Conservation (phyloP, 2,329 filamentous ascomycete genomes). For the Aureobasidium sp. region DNA sequence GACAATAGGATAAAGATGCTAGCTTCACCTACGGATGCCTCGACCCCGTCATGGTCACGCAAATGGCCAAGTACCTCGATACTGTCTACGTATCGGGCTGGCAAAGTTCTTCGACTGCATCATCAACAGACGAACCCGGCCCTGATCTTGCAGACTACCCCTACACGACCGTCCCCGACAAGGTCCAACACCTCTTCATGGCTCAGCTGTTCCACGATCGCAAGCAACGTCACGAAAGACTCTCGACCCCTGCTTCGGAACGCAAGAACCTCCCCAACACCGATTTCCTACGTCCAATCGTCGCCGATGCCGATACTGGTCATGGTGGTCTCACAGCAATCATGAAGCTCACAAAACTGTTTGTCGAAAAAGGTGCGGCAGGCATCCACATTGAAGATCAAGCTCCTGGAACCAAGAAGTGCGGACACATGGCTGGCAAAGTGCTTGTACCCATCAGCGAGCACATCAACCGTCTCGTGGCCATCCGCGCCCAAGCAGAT, state of each 20-base stretch:
- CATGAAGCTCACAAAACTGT: slow-evolving; percentile 98
- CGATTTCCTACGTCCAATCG: slow-evolving; percentile 91
- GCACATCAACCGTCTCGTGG: slow-evolving; percentile 95
- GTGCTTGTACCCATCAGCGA: slow-evolving; percentile 94
- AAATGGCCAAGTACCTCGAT: slow-evolving; percentile 98
- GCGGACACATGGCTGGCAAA: slow-evolving; percentile 98
- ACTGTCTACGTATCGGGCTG: slow-evolving; percentile 98
- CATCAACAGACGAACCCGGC: slow-evolving; percentile 88
- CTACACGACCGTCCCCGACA: slow-evolving; percentile 90
- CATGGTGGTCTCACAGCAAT: slow-evolving; percentile 96
- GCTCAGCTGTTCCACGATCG: slow-evolving; percentile 99
- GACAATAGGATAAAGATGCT: slow-evolving; percentile 63
- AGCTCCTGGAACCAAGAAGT: slow-evolving; percentile 98
- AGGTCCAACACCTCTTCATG: slow-evolving; percentile 95
- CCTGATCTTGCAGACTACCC: slow-evolving; percentile 98
- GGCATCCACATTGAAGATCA: slow-evolving; percentile 99
- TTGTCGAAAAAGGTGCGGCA: slow-evolving; percentile 91
- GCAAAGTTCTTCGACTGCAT: slow-evolving; percentile 97
- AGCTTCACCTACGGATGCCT: slow-evolving; percentile 96
- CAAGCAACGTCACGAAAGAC: slow-evolving; percentile 92
- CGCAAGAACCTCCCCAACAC: slow-evolving; percentile 69
- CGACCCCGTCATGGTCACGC: slow-evolving; percentile 96
- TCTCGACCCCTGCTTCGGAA: slow-evolving; percentile 66
- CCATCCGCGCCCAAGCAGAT: slow-evolving; percentile 94
- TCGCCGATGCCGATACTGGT: slow-evolving; percentile 94